Evolutionary conservation across 768 basidiomycete species (phyloP).

Genomic region (Neoboletus brunneissimus): DNA sequence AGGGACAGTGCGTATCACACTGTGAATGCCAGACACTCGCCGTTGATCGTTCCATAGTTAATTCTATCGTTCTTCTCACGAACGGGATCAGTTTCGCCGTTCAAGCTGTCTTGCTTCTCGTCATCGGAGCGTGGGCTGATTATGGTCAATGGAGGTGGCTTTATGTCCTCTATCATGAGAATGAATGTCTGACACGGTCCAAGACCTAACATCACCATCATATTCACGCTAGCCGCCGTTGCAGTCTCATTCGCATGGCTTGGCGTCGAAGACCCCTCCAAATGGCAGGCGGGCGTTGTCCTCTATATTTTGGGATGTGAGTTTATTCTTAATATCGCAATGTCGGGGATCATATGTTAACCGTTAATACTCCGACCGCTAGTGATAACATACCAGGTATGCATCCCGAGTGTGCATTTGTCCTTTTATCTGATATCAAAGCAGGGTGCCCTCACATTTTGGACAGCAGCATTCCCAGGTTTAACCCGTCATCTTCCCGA

Average conservation of each 20-base stretch:
- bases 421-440: not conserved
- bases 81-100: slow-evolving; percentile 80
- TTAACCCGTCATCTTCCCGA: slow-evolving; percentile 68
- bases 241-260: slow-evolving; percentile 77
- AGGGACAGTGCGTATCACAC: slow-evolving; percentile 51
- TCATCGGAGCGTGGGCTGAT: slow-evolving; percentile 77
- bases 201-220: slow-evolving; percentile 74
- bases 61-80: slow-evolving; percentile 73
- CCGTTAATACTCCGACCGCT: not conserved
- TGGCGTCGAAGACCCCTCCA: slow-evolving; percentile 60
- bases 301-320: slow-evolving; percentile 64
- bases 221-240: slow-evolving; percentile 64
- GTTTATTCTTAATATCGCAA: slow-evolving; percentile 18
- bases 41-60: slow-evolving; percentile 44
- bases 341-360: not conserved
- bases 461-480: slow-evolving; percentile 81
- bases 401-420: not conserved
- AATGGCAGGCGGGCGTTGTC: slow-evolving; percentile 59
- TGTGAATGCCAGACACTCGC: not conserved
- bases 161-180: not conserved
- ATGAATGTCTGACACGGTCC: slow-evolving; percentile 2
- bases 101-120: slow-evolving; percentile 62
- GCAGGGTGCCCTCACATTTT: slow-evolving; percentile 71
- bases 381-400: slow-evolving; percentile 73
- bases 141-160: slow-evolving; percentile 74